Conservation (phyloP, 2,329 filamentous ascomycete genomes). For the Pyrenophora graminea region DNA sequence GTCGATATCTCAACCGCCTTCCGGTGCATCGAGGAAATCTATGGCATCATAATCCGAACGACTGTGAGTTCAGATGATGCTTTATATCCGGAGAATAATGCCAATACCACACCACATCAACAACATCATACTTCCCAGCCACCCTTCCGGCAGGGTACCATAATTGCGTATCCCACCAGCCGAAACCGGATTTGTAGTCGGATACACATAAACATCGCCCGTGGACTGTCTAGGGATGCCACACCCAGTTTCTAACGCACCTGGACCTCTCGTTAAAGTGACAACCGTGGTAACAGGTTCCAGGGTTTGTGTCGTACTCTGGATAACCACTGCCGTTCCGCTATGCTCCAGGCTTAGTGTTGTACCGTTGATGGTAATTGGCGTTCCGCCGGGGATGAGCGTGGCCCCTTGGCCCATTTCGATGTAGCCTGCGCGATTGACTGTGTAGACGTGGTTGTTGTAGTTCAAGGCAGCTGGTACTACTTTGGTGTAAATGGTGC, state of each 20-base stretch:
- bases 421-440: slow-evolving; percentile 52
- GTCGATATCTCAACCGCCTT: slow-evolving; percentile 6
- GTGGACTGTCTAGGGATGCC: slow-evolving; percentile 3
- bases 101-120: slow-evolving; percentile 20
- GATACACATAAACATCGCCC: not conserved
- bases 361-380: slow-evolving; percentile 40
- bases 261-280: slow-evolving; percentile 15
- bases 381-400: slow-evolving; percentile 44
- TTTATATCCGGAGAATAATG: slow-evolving; percentile 24
- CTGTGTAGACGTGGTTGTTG: slow-evolving; percentile 44
- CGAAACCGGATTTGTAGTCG: slow-evolving; percentile 11
- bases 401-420: slow-evolving; percentile 45
- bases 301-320: slow-evolving; percentile 29
- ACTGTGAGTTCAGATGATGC: not conserved
- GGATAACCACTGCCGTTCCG: slow-evolving; percentile 34
- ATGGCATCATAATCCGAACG: slow-evolving; percentile 6
- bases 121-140: slow-evolving; percentile 17
- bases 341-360: slow-evolving; percentile 37
- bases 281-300: slow-evolving; percentile 30
- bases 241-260: not conserved
- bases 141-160: slow-evolving; percentile 3
- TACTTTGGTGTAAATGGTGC: slow-evolving; percentile 28
- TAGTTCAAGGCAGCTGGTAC: slow-evolving; percentile 42
- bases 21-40: slow-evolving; percentile 13
- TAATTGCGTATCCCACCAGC: slow-evolving; percentile 3